Evolutionary conservation across 768 basidiomycete genomes (phyloP), one percentile per base, ranked within the genome.

Genomic region (Steccherinum ochraceum): DNA sequence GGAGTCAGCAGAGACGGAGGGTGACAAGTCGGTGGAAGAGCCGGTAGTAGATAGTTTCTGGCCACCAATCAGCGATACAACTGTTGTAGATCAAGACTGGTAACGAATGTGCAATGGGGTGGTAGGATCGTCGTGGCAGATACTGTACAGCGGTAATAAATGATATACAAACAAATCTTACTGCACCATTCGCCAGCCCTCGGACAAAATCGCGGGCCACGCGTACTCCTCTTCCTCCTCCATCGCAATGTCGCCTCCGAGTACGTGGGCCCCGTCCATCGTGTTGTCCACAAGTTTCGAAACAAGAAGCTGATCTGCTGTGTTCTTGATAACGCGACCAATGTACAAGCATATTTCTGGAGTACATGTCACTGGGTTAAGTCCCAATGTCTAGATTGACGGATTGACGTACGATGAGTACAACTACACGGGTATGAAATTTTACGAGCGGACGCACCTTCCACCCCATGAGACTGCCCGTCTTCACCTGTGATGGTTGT

Each of bases 331-430:
- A 0, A 86, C 66, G 0, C 63, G 64, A 0, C 69, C 81, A 2
- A 80, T 53, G n/a, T 66, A 70, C 18, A 84, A 59, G 50, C 85
- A 57, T 12, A 75, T 61, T 54, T 84, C 86, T 0, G 86, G 86
- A 3, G 81, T 76, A 47, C 73, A 75, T 3, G 83, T 85, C 4
- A 58, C 60, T 0, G 78, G 78, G 56, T 84, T 77, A 46, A 88
- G 73, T 0, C 71, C 79, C 2, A 88, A 73, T 4, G 64, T 75
- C 85, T 87, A 56, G 24, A 18, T 41, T 20, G 46, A 44, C n/a
- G n/a, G n/a, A n/a, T n/a, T n/a, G n/a, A n/a, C n/a, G 12, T 24
- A 46, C n/a, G 1, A 2, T 7, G n/a, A 25, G 4, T 56, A 30
- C 49, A n/a, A n/a, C n/a, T n/a, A n/a, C n/a, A n/a, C 44, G 43